These are phyloP conservation scores for Testicularia cyperi DNA, from an alignment of 1,284 basidiomycete species.

Conservation along the genomic window DNA sequence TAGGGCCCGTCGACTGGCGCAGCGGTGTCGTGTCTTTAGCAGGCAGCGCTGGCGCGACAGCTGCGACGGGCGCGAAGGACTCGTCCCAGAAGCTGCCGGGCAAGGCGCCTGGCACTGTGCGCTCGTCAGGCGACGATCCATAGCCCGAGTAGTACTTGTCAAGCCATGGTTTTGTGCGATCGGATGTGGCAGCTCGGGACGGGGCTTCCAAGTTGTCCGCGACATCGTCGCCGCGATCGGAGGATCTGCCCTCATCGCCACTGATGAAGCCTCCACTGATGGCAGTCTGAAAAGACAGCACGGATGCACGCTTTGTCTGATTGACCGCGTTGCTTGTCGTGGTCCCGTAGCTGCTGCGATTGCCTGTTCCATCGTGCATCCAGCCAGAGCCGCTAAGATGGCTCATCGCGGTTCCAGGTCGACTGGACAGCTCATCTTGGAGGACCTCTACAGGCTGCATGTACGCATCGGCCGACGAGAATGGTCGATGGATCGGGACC, in stretches of 20 bases:
- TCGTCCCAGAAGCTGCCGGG: conserved; percentile 32
- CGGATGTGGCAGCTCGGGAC: background rate
- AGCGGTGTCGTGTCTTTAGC: no score
- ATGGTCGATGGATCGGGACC: conserved; percentile 9
- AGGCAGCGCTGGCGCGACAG: background rate
- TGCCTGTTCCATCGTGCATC: conserved; percentile 24
- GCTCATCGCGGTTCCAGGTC: conserved; percentile 33
- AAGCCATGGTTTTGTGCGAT: conserved; percentile 19
- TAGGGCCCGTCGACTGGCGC: no score
- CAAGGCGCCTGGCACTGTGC: conserved; percentile 21
- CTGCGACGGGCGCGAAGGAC: background rate
- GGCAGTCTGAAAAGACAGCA: conserved; percentile 55
- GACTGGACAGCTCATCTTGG: conserved; percentile 20
- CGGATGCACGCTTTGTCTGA: conserved; percentile 39
- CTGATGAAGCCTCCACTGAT: conserved; percentile 44
- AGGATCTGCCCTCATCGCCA: conserved; percentile 27
- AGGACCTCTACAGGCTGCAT: conserved; percentile 22
- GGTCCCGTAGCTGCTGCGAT: conserved; percentile 37
- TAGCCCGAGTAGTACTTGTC: conserved; percentile 11
- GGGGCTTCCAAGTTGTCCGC: conserved; percentile 1
- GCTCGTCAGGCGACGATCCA: conserved; percentile 25
- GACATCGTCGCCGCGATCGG: conserved; percentile 13
- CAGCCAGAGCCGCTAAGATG: conserved; percentile 33
- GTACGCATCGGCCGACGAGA: conserved; percentile 39
- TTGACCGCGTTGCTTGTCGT: conserved; percentile 14